These are phyloP conservation scores for Zygosaccharomyces gambellarensis DNA, from an alignment of 805 yeast species.

Conservation along the genomic window DNA sequence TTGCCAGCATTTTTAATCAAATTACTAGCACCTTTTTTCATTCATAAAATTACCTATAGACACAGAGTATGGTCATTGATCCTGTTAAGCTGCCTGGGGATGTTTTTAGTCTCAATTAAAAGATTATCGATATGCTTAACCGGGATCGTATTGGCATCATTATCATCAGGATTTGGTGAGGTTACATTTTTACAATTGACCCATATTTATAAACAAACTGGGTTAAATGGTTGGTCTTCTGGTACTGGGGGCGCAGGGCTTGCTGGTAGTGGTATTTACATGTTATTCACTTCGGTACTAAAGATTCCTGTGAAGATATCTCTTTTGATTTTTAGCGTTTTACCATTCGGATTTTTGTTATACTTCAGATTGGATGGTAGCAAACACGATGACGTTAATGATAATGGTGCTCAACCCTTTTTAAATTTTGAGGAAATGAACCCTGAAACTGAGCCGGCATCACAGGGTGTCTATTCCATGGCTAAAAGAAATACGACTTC, in stretches of 20 bases:
- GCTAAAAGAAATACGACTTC: conserved; percentile 5
- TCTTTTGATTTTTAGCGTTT: conserved; percentile 51
- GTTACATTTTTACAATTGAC: conserved; percentile 82
- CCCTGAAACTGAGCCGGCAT: conserved; percentile 3
- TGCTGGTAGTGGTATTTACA: conserved; percentile 67
- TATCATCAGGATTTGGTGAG: conserved; percentile 88
- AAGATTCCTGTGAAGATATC: conserved; percentile 50
- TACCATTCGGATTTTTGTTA: conserved; percentile 50
- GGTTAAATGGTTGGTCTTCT: conserved; percentile 82
- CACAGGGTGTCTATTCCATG: conserved; percentile 4
- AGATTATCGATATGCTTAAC: conserved; percentile 41
- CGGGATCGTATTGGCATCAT: conserved; percentile 76
- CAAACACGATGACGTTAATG: conserved; percentile 8
- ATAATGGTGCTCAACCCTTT: conserved; percentile 6
- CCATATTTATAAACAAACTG: conserved; percentile 57
- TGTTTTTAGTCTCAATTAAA: conserved; percentile 51
- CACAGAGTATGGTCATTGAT: conserved; percentile 53
- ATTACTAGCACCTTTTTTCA: conserved; percentile 69
- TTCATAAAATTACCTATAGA: conserved; percentile 59
- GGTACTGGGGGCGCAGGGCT: conserved; percentile 98
- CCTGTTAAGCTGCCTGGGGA: conserved; percentile 60
- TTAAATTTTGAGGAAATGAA: conserved; percentile 8
- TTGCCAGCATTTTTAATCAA: conserved; percentile 75
- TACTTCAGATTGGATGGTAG: conserved; percentile 30
- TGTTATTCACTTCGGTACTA: conserved; percentile 68